Conservation (phyloP, 768 basidiomycete genomes). For the Gautieria morchelliformis region DNA sequence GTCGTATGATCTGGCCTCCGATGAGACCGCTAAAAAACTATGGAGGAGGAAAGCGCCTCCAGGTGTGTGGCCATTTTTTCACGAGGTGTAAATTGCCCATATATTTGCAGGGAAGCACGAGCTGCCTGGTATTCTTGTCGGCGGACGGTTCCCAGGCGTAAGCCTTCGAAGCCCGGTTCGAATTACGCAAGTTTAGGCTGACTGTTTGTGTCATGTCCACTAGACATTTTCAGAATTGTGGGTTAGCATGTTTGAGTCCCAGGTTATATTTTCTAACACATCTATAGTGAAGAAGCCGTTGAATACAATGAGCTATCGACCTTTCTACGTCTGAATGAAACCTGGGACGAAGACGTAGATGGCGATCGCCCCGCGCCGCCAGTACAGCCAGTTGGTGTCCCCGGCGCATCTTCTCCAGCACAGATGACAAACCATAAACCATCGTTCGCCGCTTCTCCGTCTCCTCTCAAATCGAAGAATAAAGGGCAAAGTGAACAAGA, state of each 20-base stretch:
- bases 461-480: slow-evolving; percentile 32
- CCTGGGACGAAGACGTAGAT: slow-evolving; percentile 50
- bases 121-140: slow-evolving; percentile 75
- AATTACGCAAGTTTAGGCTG: slow-evolving; percentile 4
- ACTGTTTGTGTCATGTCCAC: background rate
- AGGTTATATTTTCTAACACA: slow-evolving; percentile 8
- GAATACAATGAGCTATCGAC: slow-evolving; percentile 63
- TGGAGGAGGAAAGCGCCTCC: slow-evolving; percentile 77
- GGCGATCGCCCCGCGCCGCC: slow-evolving; percentile 47
- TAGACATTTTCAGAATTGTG: slow-evolving; percentile 72
- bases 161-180: background rate
- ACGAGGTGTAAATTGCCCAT: slow-evolving; percentile 1
- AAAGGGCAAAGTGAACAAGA: slow-evolving; percentile 36
- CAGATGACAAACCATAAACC: slow-evolving; percentile 69
- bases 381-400: slow-evolving; percentile 64
- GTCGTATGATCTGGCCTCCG: slow-evolving; percentile 79
- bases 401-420: slow-evolving; percentile 63
- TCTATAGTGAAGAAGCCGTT: slow-evolving; percentile 69
- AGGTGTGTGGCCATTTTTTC: slow-evolving; percentile 28
- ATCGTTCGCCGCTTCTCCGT: slow-evolving; percentile 34
- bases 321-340: slow-evolving; percentile 67
- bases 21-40: slow-evolving; percentile 66
- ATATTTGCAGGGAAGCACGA: slow-evolving; percentile 61
- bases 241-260: slow-evolving; percentile 17
- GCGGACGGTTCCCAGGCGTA: slow-evolving; percentile 69